These are phyloP conservation scores for Phoma sp. DNA, from an alignment of 2,329 filamentous ascomycete genomes.

Conservation along the genomic window DNA sequence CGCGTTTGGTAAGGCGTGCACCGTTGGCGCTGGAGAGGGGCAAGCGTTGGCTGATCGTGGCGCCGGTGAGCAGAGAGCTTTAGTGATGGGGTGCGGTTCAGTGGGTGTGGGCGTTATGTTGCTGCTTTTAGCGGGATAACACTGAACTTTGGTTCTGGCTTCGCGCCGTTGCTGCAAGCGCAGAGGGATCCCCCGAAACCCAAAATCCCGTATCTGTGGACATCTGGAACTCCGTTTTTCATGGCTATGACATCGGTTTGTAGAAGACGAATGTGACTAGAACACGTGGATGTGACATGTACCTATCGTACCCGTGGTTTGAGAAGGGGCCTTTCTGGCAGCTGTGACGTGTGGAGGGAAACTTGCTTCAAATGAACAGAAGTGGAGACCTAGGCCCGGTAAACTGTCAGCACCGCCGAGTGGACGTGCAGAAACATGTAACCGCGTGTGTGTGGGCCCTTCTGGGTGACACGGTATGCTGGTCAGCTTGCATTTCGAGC, in stretches of 20 bases:
- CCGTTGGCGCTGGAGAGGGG: slow-evolving; percentile 4
- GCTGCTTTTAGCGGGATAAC: slow-evolving; percentile 1
- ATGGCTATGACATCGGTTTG: too few relatives aligned
- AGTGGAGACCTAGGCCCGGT: background rate
- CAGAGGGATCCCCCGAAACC: background rate
- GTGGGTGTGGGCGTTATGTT: background rate
- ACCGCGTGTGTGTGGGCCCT: background rate
- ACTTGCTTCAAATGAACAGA: background rate
- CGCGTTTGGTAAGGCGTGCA: slow-evolving; percentile 5
- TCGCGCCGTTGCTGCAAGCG: slow-evolving; percentile 9
- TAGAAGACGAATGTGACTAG: background rate
- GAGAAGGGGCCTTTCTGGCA: background rate
- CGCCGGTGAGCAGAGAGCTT: background rate
- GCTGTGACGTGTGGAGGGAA: background rate
- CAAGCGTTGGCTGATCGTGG: background rate
- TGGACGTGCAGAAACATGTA: background rate
- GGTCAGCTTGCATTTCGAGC: slow-evolving; percentile 1
- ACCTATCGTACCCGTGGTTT: background rate
- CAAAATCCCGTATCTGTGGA: background rate
- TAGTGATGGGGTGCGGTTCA: background rate
- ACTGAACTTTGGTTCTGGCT: slow-evolving; percentile 3
- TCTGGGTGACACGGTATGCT: background rate
- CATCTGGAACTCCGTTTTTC: slow-evolving; percentile 5
- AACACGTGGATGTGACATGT: background rate
- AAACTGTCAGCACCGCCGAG: background rate